Base-by-base conservation (phyloP, 495 filamentous ascomycete species). In the Paragyromitra xinjiangensis region DNA sequence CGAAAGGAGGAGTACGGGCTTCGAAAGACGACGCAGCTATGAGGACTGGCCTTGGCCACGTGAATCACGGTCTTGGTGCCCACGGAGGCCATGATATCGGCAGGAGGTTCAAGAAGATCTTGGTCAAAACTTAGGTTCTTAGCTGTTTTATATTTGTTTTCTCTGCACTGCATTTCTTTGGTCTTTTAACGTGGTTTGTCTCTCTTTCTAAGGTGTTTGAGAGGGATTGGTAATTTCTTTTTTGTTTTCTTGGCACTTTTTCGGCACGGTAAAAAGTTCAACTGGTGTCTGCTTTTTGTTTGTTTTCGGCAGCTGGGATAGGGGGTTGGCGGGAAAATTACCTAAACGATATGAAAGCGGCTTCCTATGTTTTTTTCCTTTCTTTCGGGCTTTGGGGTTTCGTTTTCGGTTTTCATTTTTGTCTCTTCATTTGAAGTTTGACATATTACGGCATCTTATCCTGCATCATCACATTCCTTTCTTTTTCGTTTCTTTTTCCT, bases 31-130 rank as follows among this genome's bases (percentile, higher is more conserved):
- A 81, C 44, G 55, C 68, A 51, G 76, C 78, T 34, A 76, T 81
- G 73, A 75, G 78, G 11, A 73, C 68, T 39, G 75, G 75, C 14
- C 77, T 80, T 58, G 64, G 71, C 51, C 44, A 71, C 37, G 58
- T 56, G 39, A 75, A 70, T 63, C 64, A 80, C 45, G 59, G 64
- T 50, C 70, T 69, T 39, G 77, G 78, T 29, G 55, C 58, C 48
- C 79, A 81, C 53, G 73, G 75, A 26, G 73, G 62, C 71, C 77
- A 73, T 69, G 79, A 81, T 45, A 73, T 81, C 37, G 59, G 79
- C 37, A 72, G 78, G 56, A 81, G 75, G 63, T 81, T 81, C 42
- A 81, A 78, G 65, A 81, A 81, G 58, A 81, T 81, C 39, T 73
- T 81, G 48, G 79, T 81, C 34, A 81, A 81, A 56, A 78, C 78